Evolutionary conservation across 169 alveolate genomes (phyloP).

Genomic region (Neospora caninum): DNA sequence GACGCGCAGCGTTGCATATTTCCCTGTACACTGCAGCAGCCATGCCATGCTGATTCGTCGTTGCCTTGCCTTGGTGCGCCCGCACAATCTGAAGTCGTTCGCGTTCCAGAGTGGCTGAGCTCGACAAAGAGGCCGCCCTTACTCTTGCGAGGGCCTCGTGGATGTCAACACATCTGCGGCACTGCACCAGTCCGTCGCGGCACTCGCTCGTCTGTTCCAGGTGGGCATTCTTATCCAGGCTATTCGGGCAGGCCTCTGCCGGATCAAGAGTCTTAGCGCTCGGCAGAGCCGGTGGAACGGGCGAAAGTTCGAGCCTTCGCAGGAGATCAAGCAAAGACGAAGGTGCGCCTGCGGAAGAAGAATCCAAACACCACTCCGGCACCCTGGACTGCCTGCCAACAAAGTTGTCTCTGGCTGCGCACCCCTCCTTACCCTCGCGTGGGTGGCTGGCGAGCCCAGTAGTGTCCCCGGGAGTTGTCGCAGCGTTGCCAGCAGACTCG

Average conservation of each 20-base stretch:
- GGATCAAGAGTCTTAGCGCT: background rate
- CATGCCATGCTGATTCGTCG: background rate
- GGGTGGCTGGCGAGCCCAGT: background rate
- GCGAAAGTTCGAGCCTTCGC: background rate
- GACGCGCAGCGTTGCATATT: background rate
- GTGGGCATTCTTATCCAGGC: background rate
- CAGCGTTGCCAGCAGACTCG: background rate
- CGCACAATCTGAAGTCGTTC: background rate
- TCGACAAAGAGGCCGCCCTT: background rate
- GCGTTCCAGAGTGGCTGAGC: background rate
- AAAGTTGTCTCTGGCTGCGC: too few species aligned
- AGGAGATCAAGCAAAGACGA: background rate
- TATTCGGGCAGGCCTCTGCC: background rate
- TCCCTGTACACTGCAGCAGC: slow-evolving; percentile 17
- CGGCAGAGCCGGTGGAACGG: background rate
- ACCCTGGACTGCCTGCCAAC: too few species aligned
- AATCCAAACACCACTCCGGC: too few species aligned
- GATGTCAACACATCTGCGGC: background rate
- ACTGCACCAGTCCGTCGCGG: background rate
- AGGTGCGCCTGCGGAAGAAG: too few species aligned
- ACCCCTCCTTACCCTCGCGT: background rate
- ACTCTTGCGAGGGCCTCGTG: background rate
- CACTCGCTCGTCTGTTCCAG: background rate
- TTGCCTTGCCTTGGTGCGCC: background rate
- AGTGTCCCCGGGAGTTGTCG: background rate